Evolutionary conservation across 768 basidiomycete genomes (phyloP).

Genomic region (Boletellus emodensis): DNA sequence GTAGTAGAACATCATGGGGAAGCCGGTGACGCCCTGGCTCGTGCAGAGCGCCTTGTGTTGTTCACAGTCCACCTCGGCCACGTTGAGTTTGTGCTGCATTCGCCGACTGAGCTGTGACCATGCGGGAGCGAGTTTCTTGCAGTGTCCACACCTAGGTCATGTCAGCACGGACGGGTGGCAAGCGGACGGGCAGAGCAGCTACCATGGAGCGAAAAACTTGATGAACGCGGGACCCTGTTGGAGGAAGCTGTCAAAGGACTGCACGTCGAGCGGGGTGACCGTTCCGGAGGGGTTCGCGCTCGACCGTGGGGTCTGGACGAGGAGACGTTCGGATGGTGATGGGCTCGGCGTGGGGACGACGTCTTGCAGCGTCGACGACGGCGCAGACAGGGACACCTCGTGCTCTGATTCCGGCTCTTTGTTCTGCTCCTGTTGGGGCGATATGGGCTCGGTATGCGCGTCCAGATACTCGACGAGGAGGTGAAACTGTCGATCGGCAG

Average conservation of each 20-base stretch:
- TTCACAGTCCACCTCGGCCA: conserved; percentile 92
- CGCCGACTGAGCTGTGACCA: conserved; percentile 73
- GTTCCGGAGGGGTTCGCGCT: too few relatives aligned
- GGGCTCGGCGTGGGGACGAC: conserved; percentile 17
- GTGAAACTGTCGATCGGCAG: conserved; percentile 49
- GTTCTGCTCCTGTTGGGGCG: background rate
- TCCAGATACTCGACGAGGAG: conserved; percentile 54
- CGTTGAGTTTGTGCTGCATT: conserved; percentile 66
- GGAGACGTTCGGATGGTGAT: background rate
- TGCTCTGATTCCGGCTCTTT: too few relatives aligned
- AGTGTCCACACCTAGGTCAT: conserved; percentile 76
- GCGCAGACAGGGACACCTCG: background rate
- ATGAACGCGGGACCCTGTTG: conserved; percentile 53
- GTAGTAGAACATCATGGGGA: conserved; percentile 78
- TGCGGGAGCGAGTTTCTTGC: conserved; percentile 85
- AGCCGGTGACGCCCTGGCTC: conserved; percentile 65
- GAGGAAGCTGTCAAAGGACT: conserved; percentile 39
- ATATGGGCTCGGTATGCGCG: conserved; percentile 35
- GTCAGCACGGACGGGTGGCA: background rate
- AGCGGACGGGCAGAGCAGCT: conserved; percentile 5
- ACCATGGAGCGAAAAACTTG: conserved; percentile 93
- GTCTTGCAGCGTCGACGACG: background rate
- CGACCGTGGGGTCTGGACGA: too few relatives aligned
- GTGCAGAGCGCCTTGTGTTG: conserved; percentile 63
- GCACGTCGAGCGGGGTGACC: conserved; percentile 14